Conservation (phyloP, 1,139 yeast genomes). For the Starmera stellimalicola region DNA sequence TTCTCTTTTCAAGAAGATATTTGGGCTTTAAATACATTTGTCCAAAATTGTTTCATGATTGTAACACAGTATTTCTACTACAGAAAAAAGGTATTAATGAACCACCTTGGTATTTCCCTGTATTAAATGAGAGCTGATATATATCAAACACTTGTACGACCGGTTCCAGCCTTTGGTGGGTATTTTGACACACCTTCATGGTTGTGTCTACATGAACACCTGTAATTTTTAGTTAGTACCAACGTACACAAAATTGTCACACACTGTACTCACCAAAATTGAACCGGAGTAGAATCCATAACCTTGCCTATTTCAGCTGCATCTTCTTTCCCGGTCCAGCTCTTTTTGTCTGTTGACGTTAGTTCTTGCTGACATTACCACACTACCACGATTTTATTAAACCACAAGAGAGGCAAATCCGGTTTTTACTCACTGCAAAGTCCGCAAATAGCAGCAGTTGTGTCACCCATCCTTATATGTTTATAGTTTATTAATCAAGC, state of each 20-base stretch:
- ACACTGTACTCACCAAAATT: conserved; percentile 14
- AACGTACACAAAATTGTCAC: no score
- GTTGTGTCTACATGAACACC: conserved; percentile 20
- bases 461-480: background rate
- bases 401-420: background rate
- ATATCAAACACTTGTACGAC: conserved; percentile 12
- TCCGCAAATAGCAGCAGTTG: conserved; percentile 1
- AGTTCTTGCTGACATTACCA: background rate
- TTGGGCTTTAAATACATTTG: no score
- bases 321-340: conserved; percentile 39
- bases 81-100: no score
- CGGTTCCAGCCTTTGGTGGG: conserved; percentile 22
- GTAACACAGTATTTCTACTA: no score
- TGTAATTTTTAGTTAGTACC: conserved; percentile 1
- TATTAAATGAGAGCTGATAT: no score
- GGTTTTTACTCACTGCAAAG: conserved; percentile 1
- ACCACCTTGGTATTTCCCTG: no score
- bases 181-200: conserved; percentile 10
- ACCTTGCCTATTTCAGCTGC: conserved; percentile 20
- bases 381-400: background rate
- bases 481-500: background rate
- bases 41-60: no score
- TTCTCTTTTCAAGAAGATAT: no score
- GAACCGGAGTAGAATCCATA: conserved; percentile 25
- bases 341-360: conserved; percentile 19